Base-by-base conservation (phyloP, 495 filamentous ascomycete species). In the Aspergillus conjunctus region DNA sequence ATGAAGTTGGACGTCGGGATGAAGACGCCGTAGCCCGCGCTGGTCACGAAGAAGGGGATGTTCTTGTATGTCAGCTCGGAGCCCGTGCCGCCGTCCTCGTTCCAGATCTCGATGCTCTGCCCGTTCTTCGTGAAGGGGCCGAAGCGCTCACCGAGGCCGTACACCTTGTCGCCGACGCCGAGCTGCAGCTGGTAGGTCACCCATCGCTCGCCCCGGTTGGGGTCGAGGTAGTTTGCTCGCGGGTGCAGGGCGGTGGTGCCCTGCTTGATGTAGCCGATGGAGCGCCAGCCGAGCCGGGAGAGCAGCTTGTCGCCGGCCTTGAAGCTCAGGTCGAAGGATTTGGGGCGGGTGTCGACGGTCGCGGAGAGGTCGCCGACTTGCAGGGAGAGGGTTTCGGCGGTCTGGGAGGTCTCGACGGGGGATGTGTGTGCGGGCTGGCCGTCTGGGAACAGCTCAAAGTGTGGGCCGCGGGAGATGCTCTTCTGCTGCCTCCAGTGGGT, bases 41-140 rank as follows among this genome's bases (percentile, higher is more conserved):
- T 53, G 20, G 58, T 60, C 20, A 60, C 39, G 49, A 60, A 60
- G 58, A 60, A 60, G 34, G 58, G 58, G 58, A 60, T 60, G 39
- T 60, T 60, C 22, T 60, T 60, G 48, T 60, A 60, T 1, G 58
- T 60, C 9, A 60, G 58, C 15, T 60, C 58, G 2, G 58, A 60
- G n/a, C 58, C 58, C 8, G 58, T 60, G 21, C 58, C 49, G 12
- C 58, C 58, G 48, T 60, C 58, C 26, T 60, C 58, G n/a, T 60
- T 60, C 58, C 58, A 60, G 34, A 53, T 60, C 20, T 60, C 58
- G 37, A 60, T 37, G 39, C 34, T 60, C 58, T 59, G 56, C 15
- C 58, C 58, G 50, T 60, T 60, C 58, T 60, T 60, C 11, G 53
- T 33, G 18, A 60, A 60, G 22, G 58, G 58, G 6, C 58, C 58